phyloP scores from a whole-genome alignment of 2,329 filamentous ascomycete species.

The Fusarium nurragi region DNA sequence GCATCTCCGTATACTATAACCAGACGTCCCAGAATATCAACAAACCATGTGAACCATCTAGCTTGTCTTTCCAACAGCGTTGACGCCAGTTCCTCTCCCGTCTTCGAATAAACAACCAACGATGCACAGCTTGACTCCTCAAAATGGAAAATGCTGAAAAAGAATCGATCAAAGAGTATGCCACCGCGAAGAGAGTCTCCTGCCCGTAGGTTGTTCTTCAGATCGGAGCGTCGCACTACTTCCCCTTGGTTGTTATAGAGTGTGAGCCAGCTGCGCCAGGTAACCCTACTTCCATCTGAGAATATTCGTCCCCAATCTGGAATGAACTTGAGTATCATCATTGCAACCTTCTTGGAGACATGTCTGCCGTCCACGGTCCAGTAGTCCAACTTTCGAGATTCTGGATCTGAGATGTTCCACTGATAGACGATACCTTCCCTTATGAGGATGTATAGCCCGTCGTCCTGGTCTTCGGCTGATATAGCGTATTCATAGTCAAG shows the following conservation, averaged over 20 bases:
- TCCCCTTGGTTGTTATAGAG: not conserved
- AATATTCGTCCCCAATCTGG: not conserved
- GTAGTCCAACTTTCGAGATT: not conserved
- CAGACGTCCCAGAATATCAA: constrained; percentile 14
- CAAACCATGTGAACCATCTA: not conserved
- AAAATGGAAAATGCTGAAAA: constrained; percentile 4
- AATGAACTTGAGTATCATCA: not conserved
- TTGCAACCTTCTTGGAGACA: not conserved
- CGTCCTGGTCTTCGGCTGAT: not conserved
- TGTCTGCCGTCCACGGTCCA: constrained; percentile 2
- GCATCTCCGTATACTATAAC: not conserved
- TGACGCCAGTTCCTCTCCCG: constrained; percentile 1
- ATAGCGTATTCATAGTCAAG: not conserved
- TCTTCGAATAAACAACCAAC: constrained; percentile 6
- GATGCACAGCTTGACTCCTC: not conserved
- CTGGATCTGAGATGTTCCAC: not conserved
- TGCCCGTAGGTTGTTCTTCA: not conserved
- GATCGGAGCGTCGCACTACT: not conserved
- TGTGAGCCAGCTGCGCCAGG: not conserved
- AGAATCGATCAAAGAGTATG: constrained; percentile 15
- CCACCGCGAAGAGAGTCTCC: not conserved
- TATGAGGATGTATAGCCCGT: not conserved
- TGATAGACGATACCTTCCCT: not conserved
- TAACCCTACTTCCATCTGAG: not conserved
- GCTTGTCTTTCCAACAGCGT: not conserved